These are phyloP conservation scores for Colletotrichum acutatum DNA, from an alignment of 2,329 filamentous ascomycete species.

Conservation along the genomic window DNA sequence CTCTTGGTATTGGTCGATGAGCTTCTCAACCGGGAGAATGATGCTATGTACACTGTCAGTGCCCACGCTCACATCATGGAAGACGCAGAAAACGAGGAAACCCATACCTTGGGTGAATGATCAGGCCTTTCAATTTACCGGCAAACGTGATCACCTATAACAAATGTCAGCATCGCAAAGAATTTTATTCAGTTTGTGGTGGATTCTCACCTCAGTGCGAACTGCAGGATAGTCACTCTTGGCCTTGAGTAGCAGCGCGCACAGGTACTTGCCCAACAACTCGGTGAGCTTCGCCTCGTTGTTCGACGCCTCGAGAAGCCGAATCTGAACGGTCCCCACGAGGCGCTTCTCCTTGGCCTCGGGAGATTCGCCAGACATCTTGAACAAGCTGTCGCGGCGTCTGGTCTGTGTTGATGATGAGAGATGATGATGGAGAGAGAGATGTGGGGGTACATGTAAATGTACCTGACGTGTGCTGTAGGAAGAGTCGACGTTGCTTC, in stretches of 20 bases:
- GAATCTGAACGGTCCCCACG: constrained; percentile 86
- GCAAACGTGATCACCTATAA: constrained; percentile 35
- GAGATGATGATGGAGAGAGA: constrained; percentile 5
- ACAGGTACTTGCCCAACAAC: constrained; percentile 81
- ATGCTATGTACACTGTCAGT: constrained; percentile 57
- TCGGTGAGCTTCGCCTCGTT: constrained; percentile 85
- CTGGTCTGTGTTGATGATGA: neutral
- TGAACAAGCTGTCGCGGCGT: constrained; percentile 9
- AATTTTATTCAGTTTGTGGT: constrained; percentile 1
- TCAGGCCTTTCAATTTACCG: constrained; percentile 16
- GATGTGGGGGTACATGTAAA: constrained; percentile 20
- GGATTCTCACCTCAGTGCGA: constrained; percentile 51
- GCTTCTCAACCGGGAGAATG: constrained; percentile 82
- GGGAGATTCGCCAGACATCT: constrained; percentile 34
- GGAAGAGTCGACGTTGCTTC: constrained; percentile 29
- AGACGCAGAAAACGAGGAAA: neutral
- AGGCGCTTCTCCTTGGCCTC: constrained; percentile 64
- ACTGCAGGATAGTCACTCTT: constrained; percentile 83
- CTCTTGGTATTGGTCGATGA: constrained; percentile 89
- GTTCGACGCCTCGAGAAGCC: constrained; percentile 81
- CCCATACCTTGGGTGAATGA: constrained; percentile 25
- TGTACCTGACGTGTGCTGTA: constrained; percentile 18
- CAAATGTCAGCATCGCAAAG: neutral
- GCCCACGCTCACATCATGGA: neutral
- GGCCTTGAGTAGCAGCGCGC: constrained; percentile 87